Base-by-base conservation (phyloP, 495 filamentous ascomycete species). In the Physcia stellaris region DNA sequence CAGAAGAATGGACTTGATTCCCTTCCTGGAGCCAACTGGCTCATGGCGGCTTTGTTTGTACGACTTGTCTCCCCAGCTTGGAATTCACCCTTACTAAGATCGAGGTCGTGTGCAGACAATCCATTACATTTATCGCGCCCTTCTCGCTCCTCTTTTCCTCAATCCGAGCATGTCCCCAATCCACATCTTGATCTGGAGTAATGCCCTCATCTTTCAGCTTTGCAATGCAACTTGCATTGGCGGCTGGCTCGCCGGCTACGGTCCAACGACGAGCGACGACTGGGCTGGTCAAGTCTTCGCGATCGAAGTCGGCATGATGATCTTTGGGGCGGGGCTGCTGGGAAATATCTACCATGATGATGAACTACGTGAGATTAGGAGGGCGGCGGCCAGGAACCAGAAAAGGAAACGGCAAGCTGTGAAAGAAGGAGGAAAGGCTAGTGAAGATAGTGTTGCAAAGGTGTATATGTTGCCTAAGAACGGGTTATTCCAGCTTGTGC, bases 121-220 rank as follows among this genome's bases (percentile, higher is more conserved):
- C 42, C 90, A 98, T 59, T 98, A 98, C 61, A 40, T 74, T 51
- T 86, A 98, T 67, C 83, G 90, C 45, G 82, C 88, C 15, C 56
- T 95, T 38, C 58, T 94, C 41, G 75, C 76, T 24, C 86, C 90
- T 1, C 64, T 78, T 28, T 61, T 86, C 46, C 65, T 86, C 22
- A 84, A 86, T 37, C 86, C 86, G 0, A 81, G 75, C 57, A 94
- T 98, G 80, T 86, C 86, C 6, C 87, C 86, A 17, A 80, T 88
- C 35, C 82, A 86, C 54, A 45, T 68, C 7, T 38, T 71, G 13
- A 60, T 94, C 43, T 76, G 75, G 63, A 4, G 57, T 29, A 59
- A 53, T 3, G 87, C 73, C 1, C 39, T 77, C 24, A 1, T 45
- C 18, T 95, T 93, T 61, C 88, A 98, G 51, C 47, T 87, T 50